Percentiles rank a stretch among this genome's conserved stretches.
These are phyloP conservation scores for Heterobasidion irregulare DNA, from an alignment of 1,284 basidiomycete genomes.

Conservation along the genomic window DNA sequence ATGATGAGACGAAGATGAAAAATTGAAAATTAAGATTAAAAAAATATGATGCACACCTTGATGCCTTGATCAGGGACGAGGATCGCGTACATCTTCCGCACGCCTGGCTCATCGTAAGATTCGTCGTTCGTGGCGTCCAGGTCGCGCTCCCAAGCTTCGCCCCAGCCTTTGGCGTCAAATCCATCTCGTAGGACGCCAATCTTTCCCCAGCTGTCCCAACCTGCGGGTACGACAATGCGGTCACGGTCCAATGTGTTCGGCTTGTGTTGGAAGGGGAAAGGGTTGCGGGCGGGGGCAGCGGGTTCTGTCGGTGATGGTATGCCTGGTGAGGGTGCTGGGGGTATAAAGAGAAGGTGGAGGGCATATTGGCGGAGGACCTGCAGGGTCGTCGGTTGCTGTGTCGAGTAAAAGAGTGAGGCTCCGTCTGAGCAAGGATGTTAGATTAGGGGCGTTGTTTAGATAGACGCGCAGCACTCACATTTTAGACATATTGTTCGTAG, in stretches of 20 bases:
- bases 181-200: conserved; percentile 87
- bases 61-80: conserved; percentile 67
- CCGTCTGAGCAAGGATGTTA: conserved; percentile 53
- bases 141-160: conserved; percentile 77
- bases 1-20: not conserved
- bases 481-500: conserved; percentile 87
- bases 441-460: not conserved
- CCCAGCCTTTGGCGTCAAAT: conserved; percentile 80
- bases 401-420: conserved; percentile 88
- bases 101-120: conserved; percentile 36
- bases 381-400: conserved; percentile 74
- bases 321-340: conserved; percentile 55
- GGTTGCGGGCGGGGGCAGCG: conserved; percentile 53
- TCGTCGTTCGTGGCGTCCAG: conserved; percentile 35
- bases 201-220: conserved; percentile 99
- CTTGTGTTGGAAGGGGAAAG: conserved; percentile 81
- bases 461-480: conserved; percentile 46
- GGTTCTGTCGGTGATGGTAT: conserved; percentile 35
- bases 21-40: not conserved
- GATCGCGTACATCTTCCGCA: conserved; percentile 46
- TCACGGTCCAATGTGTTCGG: conserved; percentile 92
- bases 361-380: conserved; percentile 80
- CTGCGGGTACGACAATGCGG: conserved; percentile 84
- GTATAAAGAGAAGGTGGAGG: conserved; percentile 80
- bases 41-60: conserved; percentile 38